A percentile compares a stretch with the other conserved stretches of the same genome.
These are phyloP conservation scores for Puccinia horiana DNA, from an alignment of 1,284 basidiomycete species.

Conservation along the genomic window DNA sequence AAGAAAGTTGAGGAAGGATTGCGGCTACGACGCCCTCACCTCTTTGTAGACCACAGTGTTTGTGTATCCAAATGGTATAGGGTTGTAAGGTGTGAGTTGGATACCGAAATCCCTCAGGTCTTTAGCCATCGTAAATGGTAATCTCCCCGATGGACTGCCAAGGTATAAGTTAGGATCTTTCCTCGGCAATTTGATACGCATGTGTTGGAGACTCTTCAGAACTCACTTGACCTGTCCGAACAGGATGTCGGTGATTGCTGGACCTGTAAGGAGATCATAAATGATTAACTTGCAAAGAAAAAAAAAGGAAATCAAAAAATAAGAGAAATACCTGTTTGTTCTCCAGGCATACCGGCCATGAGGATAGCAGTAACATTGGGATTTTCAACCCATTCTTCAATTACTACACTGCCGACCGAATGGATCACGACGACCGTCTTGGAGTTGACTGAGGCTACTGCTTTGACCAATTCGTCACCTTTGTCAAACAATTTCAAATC, in stretches of 20 bases:
- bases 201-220: not conserved
- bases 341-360: constrained; percentile 48
- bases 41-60: not conserved
- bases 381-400: constrained; percentile 50
- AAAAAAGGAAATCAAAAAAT: not conserved
- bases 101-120: constrained; percentile 6
- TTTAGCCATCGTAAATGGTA: constrained; percentile 51
- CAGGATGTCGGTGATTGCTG: not conserved
- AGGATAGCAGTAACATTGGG: constrained; percentile 51
- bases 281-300: not conserved
- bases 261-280: not conserved
- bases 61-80: not conserved
- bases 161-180: not conserved
- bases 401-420: constrained; percentile 42
- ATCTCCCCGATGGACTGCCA: constrained; percentile 29
- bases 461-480: constrained; percentile 33
- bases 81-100: not conserved
- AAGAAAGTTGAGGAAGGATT: not conserved
- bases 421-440: constrained; percentile 49
- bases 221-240: not conserved
- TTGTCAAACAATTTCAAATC: constrained; percentile 28
- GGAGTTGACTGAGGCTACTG: constrained; percentile 19
- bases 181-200: not conserved
- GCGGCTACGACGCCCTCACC: constrained; percentile 31
- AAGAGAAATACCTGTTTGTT: constrained; percentile 47